Percentiles rank a stretch among this genome's conserved stretches.
These are phyloP conservation scores for Glonium stellatum DNA, from an alignment of 495 filamentous ascomycete genomes.

Conservation along the genomic window DNA sequence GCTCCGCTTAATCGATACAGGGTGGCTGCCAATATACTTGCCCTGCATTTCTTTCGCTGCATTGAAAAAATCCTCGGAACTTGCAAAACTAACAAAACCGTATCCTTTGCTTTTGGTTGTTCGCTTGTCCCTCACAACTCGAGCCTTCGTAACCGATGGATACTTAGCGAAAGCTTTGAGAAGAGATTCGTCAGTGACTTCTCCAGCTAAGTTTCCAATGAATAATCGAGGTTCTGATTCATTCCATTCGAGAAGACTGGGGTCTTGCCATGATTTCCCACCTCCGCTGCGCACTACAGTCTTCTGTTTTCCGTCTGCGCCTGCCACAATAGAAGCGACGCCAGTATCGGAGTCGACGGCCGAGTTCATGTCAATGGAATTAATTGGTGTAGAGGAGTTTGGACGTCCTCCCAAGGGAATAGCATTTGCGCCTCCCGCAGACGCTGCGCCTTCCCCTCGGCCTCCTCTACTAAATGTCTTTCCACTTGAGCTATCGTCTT, in stretches of 20 bases:
- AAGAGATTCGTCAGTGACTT: constrained; percentile 93
- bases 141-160: constrained; percentile 79
- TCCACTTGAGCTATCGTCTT: constrained; percentile 41
- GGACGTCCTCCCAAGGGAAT: constrained; percentile 36
- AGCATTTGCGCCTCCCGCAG: constrained; percentile 43
- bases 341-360: constrained; percentile 41
- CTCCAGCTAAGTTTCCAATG: constrained; percentile 94
- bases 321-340: constrained; percentile 16
- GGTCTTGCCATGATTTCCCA: constrained; percentile 83
- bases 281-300: constrained; percentile 84
- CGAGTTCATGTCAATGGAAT: constrained; percentile 31
- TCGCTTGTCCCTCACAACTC: constrained; percentile 92
- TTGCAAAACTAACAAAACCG: constrained; percentile 92
- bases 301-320: constrained; percentile 44
- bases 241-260: constrained; percentile 87
- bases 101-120: constrained; percentile 93
- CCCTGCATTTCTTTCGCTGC: constrained; percentile 97
- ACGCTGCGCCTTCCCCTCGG: constrained; percentile 29
- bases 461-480: constrained; percentile 29
- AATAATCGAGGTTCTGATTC: constrained; percentile 81
- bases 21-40: constrained; percentile 97
- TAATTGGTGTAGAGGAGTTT: background rate
- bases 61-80: constrained; percentile 91
- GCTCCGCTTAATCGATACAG: constrained; percentile 74
- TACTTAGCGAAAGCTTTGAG: constrained; percentile 89